Evolutionary conservation across 306 rosid genomes (phyloP).

Genomic region (Cicer chorassanicum): DNA sequence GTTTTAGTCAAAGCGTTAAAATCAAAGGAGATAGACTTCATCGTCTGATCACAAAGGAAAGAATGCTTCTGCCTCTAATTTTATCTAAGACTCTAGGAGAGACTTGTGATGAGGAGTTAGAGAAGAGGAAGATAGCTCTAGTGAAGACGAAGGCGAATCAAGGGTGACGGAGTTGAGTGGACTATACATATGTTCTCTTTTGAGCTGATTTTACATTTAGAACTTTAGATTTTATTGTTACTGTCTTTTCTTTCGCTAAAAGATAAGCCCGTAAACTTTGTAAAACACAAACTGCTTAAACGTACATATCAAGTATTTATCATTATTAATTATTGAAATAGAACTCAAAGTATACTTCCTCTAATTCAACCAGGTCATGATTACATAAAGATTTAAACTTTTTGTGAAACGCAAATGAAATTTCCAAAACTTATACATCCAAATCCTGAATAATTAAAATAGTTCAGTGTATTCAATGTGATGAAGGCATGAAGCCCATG

Average conservation of each 20-base stretch:
- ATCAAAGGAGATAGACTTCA: too few species aligned
- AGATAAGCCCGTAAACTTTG: slow-evolving; percentile 20
- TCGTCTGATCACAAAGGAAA: too few species aligned
- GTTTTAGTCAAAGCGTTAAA: too few species aligned
- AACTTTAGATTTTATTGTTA: background rate
- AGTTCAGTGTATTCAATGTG: slow-evolving; percentile 16
- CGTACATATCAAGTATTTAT: slow-evolving; percentile 12
- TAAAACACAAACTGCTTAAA: slow-evolving; percentile 23
- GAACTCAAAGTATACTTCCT: slow-evolving; percentile 3
- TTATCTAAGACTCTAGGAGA: background rate
- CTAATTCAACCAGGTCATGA: background rate
- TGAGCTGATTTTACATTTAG: background rate
- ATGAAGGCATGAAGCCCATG: background rate
- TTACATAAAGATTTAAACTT: background rate
- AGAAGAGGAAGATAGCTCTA: background rate
- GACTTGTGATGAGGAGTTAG: background rate
- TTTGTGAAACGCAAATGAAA: background rate
- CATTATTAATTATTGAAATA: slow-evolving; percentile 12
- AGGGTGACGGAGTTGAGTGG: background rate
- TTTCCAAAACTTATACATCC: background rate
- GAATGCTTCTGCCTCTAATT: too few species aligned
- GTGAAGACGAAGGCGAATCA: too few species aligned
- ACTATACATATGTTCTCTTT: background rate
- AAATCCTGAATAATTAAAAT: slow-evolving; percentile 18
- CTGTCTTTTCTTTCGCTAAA: slow-evolving; percentile 1